Percentiles rank a stretch among this genome's conserved stretches.
Evolutionary conservation across 2,329 filamentous ascomycete species (phyloP).

Genomic region (Mycocentrospora acerina): DNA sequence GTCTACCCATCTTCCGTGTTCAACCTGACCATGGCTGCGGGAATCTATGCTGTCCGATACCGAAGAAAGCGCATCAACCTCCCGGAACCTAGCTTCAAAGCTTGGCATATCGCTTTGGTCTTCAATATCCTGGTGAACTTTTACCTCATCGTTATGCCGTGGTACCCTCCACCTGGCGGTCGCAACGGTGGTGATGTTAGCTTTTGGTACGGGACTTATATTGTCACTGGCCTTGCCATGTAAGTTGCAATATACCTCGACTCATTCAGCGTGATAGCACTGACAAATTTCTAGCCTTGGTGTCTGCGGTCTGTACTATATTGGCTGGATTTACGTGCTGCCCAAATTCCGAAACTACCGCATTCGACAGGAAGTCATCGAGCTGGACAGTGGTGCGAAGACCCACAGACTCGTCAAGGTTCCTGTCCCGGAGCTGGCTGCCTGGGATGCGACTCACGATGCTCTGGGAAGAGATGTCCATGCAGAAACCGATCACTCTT

Average conservation of each 20-base stretch:
- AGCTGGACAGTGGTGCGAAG: constrained; percentile 52
- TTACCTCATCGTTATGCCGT: constrained; percentile 67
- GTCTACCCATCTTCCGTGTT: constrained; percentile 63
- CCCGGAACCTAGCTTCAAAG: constrained; percentile 54
- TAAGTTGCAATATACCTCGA: constrained; percentile 52
- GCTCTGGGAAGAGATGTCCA: no score
- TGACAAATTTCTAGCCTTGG: constrained; percentile 45
- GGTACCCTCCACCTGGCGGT: constrained; percentile 66
- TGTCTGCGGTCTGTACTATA: constrained; percentile 60
- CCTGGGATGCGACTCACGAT: constrained; percentile 64
- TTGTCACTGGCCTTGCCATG: constrained; percentile 63
- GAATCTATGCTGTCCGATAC: constrained; percentile 60
- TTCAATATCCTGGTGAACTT: constrained; percentile 63
- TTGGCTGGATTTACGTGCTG: constrained; percentile 59
- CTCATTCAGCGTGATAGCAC: neutral
- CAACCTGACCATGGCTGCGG: constrained; percentile 56
- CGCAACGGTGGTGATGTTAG: constrained; percentile 68
- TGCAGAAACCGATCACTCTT: no score
- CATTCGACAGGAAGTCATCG: constrained; percentile 57
- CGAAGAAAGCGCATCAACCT: constrained; percentile 56
- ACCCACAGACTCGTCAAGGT: constrained; percentile 58
- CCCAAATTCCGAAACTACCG: constrained; percentile 57
- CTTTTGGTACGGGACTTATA: constrained; percentile 72
- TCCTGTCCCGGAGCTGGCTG: constrained; percentile 50
- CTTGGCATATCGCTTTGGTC: constrained; percentile 59